phyloP scores from a whole-genome alignment of 2,329 filamentous ascomycete species.

The Aspergillus arachidicola region DNA sequence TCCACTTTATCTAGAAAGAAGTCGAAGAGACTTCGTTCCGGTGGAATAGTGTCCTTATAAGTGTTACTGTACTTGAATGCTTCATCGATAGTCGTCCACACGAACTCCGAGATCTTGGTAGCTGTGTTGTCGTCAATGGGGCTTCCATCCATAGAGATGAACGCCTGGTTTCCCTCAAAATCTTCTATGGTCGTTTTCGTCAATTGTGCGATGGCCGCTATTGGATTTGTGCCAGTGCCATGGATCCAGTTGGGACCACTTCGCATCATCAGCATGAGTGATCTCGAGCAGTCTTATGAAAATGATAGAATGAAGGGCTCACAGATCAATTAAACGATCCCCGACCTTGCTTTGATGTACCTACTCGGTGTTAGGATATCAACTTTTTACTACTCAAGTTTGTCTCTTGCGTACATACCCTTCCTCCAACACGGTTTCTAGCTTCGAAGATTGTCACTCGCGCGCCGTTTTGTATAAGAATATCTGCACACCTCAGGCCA shows the following conservation, averaged over 20 bases:
- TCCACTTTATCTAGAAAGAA: constrained; percentile 57
- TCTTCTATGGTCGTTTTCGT: constrained; percentile 55
- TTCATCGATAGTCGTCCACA: constrained; percentile 62
- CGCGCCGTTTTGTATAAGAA: constrained; percentile 57
- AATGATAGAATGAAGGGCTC: constrained; percentile 26
- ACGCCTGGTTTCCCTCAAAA: constrained; percentile 54
- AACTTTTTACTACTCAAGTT: not conserved
- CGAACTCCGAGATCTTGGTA: constrained; percentile 41
- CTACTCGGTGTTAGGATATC: constrained; percentile 33
- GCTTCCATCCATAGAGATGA: constrained; percentile 53
- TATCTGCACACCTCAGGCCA: constrained; percentile 61
- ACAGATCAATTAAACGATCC: constrained; percentile 61
- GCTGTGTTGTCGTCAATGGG: constrained; percentile 39
- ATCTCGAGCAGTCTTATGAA: too few relatives aligned
- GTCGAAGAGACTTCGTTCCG: constrained; percentile 57
- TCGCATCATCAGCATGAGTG: constrained; percentile 17
- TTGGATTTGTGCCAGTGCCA: constrained; percentile 62
- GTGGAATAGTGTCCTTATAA: constrained; percentile 53
- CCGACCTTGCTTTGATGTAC: constrained; percentile 52
- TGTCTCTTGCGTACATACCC: constrained; percentile 43
- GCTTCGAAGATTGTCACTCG: constrained; percentile 64
- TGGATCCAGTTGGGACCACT: constrained; percentile 69
- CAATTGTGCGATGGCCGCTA: constrained; percentile 57
- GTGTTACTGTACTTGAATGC: constrained; percentile 63
- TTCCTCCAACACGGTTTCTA: constrained; percentile 59